phyloP scores from a whole-genome alignment of 352 stramenopile genomes.

The Globisporangium cystogenes region DNA sequence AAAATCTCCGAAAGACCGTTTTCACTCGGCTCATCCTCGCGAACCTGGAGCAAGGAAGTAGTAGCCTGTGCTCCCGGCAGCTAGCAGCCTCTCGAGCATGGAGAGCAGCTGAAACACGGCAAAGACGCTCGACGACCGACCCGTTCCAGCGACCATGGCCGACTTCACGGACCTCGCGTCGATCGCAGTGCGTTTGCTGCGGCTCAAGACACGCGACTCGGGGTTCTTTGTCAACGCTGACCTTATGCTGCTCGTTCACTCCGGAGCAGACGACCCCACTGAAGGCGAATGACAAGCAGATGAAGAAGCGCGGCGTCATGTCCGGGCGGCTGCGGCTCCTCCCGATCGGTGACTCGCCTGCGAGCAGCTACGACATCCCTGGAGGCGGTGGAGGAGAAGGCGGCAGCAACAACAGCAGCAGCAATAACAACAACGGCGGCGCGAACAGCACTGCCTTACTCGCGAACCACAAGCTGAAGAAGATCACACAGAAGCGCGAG shows the following conservation, averaged over 20 bases:
- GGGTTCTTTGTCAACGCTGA: neutral
- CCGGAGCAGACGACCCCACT: conserved; percentile 20
- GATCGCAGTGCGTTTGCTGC: conserved; percentile 14
- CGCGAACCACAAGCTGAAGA: conserved; percentile 41
- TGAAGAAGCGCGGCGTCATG: conserved; percentile 45
- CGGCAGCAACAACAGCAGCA: conserved; percentile 24
- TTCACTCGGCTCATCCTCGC: too few relatives aligned
- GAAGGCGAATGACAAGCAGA: conserved; percentile 27
- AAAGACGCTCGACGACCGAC: neutral
- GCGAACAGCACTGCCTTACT: conserved; percentile 13
- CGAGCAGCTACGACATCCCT: conserved; percentile 22
- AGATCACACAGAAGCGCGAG: conserved; percentile 74
- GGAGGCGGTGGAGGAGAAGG: too few relatives aligned
- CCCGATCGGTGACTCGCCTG: conserved; percentile 31
- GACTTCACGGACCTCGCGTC: conserved; percentile 61
- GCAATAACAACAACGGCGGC: conserved; percentile 14
- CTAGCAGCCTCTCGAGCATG: conserved; percentile 3
- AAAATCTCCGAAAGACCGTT: too few relatives aligned
- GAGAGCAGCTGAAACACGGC: neutral
- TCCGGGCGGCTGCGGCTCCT: conserved; percentile 40
- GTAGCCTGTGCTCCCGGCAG: neutral
- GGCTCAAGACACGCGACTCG: neutral
- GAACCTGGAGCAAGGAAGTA: too few relatives aligned
- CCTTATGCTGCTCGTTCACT: neutral
- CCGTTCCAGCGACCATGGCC: conserved; percentile 20